Base-by-base conservation (phyloP, 2,329 filamentous ascomycete species). In the Escovopsis sp. region DNA sequence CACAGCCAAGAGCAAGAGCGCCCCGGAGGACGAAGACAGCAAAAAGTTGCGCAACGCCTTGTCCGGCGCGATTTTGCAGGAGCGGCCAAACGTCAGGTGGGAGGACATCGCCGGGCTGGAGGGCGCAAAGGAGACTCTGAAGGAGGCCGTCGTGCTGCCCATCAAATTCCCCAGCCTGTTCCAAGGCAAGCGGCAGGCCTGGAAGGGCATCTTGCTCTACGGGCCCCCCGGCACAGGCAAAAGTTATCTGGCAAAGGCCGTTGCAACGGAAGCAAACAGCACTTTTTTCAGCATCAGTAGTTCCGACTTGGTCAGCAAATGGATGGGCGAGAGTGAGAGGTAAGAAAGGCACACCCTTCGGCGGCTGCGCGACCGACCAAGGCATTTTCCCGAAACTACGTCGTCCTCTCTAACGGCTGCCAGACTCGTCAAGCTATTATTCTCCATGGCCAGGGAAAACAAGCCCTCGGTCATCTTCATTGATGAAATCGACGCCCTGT, bases 311-410 rank as follows among this genome's bases (percentile, higher is more conserved):
- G 91, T 98, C 47, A 94, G 86, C 62, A 98, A 98, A 61, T 98
- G 91, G 91, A 98, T 98, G 91, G 91, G 91, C 68, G 91, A 98
- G 65, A 93, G 85, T 70, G 91, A 98, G 77, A 78, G 87, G 85
- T 93, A 67, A 47, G 58, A 12, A 26, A 15, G 28, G 15, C 15
- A 15, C 15, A 15, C 2, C 15, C 15, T 15, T 15, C 15, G 15
- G 15, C 15, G 15, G 15, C 15, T 15, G 15, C 15, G 15, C 15
- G 15, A 15, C 15, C 15, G 15, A 15, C 15, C 15, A 15, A 15
- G 15, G 15, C 15, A 19, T 23, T 15, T 10, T 5, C n/a, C 18
- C 30, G 28, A 36, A 6, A 6, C 26, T 33, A 34, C 38, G 54
- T 61, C 48, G 60, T 47, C 4, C 5, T 47, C 4, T 6, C 32